These are phyloP conservation scores for Myriangium duriaei DNA, from an alignment of 2,329 filamentous ascomycete species.

Conservation along the genomic window DNA sequence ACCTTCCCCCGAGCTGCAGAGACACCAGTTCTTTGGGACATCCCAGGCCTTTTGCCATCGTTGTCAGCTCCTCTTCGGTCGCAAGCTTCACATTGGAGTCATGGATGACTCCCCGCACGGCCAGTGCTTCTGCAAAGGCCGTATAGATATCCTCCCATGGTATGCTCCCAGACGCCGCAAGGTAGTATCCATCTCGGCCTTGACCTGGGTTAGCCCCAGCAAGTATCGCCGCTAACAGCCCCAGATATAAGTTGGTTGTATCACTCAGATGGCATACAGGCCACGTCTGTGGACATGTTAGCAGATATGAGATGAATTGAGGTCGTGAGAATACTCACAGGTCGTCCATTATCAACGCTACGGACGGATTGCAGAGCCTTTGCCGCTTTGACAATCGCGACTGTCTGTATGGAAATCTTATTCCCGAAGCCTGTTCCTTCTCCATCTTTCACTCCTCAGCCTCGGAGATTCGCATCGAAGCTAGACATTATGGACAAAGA, in stretches of 20 bases:
- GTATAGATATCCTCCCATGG: conserved; percentile 40
- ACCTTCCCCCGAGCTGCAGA: conserved; percentile 34
- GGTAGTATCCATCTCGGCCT: conserved; percentile 38
- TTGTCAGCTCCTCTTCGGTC: conserved; percentile 24
- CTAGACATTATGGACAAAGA: background rate
- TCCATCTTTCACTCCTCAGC: no score
- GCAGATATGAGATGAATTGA: background rate
- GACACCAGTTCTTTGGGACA: conserved; percentile 26
- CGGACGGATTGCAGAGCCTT: conserved; percentile 30
- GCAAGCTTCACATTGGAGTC: conserved; percentile 26
- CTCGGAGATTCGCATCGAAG: background rate
- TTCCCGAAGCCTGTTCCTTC: conserved; percentile 40
- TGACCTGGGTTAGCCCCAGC: conserved; percentile 24
- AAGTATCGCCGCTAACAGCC: conserved; percentile 35
- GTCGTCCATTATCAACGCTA: conserved; percentile 27
- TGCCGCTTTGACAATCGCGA: conserved; percentile 36
- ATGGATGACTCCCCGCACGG: conserved; percentile 28
- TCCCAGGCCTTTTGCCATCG: conserved; percentile 31
- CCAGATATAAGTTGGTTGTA: conserved; percentile 34
- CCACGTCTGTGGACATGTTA: conserved; percentile 29
- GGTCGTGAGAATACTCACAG: conserved; percentile 22
- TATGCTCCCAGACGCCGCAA: conserved; percentile 37
- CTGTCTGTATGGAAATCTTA: conserved; percentile 39
- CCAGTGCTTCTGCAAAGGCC: conserved; percentile 32
- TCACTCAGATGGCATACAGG: conserved; percentile 42